Conservation (phyloP, 805 yeast genomes). For the Blastobotrys parvus region DNA sequence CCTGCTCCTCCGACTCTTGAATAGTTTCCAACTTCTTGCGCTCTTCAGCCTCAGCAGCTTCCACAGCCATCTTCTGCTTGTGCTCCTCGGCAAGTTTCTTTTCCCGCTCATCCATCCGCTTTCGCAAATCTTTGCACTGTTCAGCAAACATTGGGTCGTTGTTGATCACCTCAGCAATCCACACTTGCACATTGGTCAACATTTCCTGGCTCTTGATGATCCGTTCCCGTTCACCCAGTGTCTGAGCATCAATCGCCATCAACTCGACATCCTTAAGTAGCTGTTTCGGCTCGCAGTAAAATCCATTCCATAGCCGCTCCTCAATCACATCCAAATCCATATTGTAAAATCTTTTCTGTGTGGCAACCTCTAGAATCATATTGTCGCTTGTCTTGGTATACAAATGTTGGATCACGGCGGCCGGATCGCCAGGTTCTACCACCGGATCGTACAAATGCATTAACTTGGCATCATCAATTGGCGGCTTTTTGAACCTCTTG, state of each 20-base stretch:
- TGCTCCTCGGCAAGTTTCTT: slow-evolving; percentile 14
- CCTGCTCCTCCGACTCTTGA: neutral
- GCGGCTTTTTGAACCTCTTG: slow-evolving; percentile 84
- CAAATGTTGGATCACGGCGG: slow-evolving; percentile 7
- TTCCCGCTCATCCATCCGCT: slow-evolving; percentile 30
- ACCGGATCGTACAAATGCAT: slow-evolving; percentile 54
- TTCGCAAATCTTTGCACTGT: slow-evolving; percentile 67
- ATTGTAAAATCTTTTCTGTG: slow-evolving; percentile 67
- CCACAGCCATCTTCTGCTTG: slow-evolving; percentile 4
- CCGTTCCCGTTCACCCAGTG: slow-evolving; percentile 76
- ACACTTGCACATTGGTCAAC: slow-evolving; percentile 94
- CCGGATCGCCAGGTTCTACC: slow-evolving; percentile 26
- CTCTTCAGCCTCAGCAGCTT: neutral
- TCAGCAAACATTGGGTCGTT: slow-evolving; percentile 54
- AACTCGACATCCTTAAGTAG: slow-evolving; percentile 75
- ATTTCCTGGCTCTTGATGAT: slow-evolving; percentile 79
- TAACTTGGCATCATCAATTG: slow-evolving; percentile 67
- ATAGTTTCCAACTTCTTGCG: neutral
- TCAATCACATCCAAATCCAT: slow-evolving; percentile 93
- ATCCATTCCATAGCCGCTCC: slow-evolving; percentile 96
- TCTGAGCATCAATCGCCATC: slow-evolving; percentile 71
- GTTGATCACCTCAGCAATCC: slow-evolving; percentile 68
- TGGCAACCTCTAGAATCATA: slow-evolving; percentile 71
- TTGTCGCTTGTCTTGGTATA: slow-evolving; percentile 42
- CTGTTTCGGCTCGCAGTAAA: slow-evolving; percentile 85